Evolutionary conservation across 2,329 filamentous ascomycete genomes (phyloP).

Genomic region (Pyricularia pennisetigena): DNA sequence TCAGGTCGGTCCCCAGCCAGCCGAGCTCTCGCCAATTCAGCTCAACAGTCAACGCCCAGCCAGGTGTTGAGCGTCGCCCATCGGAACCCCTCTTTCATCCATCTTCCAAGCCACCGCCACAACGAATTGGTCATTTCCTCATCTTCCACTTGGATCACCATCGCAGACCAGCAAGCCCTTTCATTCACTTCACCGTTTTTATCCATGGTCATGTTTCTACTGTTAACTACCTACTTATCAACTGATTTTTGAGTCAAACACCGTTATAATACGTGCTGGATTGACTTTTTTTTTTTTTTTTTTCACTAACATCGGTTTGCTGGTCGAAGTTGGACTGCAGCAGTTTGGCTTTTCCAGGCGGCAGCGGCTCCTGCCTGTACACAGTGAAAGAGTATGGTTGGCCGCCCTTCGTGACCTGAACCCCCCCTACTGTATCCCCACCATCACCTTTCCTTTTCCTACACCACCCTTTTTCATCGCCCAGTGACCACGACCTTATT

Average conservation of each 20-base stretch:
- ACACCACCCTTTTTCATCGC: not conserved
- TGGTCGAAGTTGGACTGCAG: not conserved
- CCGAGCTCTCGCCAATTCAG: not conserved
- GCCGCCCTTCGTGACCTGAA: not conserved
- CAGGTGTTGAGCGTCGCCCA: not conserved
- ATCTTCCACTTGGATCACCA: not conserved
- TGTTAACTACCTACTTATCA: not conserved
- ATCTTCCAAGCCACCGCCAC: not conserved
- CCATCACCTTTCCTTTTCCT: not conserved
- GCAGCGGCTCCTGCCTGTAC: not conserved
- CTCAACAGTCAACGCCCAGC: not conserved
- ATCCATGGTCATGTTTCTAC: not conserved
- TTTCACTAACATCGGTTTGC: not conserved
- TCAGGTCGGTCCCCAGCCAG: not conserved
- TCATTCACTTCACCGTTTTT: not conserved
- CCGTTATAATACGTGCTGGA: not conserved
- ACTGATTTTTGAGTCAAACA: not conserved
- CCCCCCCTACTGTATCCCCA: not conserved
- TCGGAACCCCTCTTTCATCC: not conserved
- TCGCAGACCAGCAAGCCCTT: not conserved
- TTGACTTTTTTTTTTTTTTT: too few relatives aligned
- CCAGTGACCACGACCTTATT: slow-evolving; percentile 5
- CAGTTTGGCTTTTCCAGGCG: not conserved
- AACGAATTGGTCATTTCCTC: not conserved
- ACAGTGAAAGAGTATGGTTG: not conserved